Conservation (phyloP, 441 rosid genomes). For the Adansonia grandidieri region DNA sequence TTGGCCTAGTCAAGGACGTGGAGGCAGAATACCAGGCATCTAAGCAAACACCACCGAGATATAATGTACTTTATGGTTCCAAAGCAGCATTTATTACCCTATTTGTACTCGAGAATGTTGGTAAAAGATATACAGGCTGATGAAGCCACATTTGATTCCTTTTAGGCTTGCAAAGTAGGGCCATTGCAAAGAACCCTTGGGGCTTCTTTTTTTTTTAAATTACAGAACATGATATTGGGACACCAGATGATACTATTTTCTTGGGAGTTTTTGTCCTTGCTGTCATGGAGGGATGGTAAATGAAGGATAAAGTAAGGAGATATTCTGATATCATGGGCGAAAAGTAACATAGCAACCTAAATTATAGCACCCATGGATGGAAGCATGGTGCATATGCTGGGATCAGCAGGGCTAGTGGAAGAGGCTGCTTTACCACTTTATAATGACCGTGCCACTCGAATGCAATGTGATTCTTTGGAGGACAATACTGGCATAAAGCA, state of each 20-base stretch:
- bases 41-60: conserved; percentile 33
- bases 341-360: conserved; percentile 20
- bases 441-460: conserved; percentile 21
- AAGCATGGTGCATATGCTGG: conserved; percentile 35
- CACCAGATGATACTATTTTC: conserved; percentile 31
- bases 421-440: conserved; percentile 37
- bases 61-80: conserved; percentile 21
- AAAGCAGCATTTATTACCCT: conserved; percentile 30
- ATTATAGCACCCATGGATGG: conserved; percentile 33
- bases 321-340: conserved; percentile 33
- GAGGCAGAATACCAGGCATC: conserved; percentile 24
- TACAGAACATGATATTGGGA: neutral
- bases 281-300: conserved; percentile 39
- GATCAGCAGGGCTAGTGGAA: conserved; percentile 36
- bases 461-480: conserved; percentile 40
- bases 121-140: conserved; percentile 28
- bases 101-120: conserved; percentile 31
- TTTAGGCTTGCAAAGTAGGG: conserved; percentile 34
- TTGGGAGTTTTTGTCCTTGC: conserved; percentile 40
- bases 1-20: neutral
- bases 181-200: conserved; percentile 26
- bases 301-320: conserved; percentile 23
- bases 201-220: conserved; percentile 15
- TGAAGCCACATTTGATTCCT: conserved; percentile 36
- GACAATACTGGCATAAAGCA: neutral